phyloP scores from a whole-genome alignment of 2,329 filamentous ascomycete genomes.

The Sporothrix curviconia region DNA sequence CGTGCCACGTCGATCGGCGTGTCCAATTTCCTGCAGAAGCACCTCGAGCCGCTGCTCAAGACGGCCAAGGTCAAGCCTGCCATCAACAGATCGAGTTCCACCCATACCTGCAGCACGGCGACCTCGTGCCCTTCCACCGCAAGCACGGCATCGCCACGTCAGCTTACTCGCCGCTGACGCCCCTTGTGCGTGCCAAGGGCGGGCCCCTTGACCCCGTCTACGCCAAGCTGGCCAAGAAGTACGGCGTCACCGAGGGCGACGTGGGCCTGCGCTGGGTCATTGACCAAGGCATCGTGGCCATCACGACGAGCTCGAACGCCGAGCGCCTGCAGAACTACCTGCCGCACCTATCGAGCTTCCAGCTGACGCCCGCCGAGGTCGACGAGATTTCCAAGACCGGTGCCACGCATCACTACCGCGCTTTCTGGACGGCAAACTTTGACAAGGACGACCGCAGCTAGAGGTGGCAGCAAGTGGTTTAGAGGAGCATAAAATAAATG shows the following conservation, averaged over 20 bases:
- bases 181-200: slow-evolving; percentile 40
- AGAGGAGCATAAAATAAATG: no score
- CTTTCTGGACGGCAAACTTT: slow-evolving; percentile 52
- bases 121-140: slow-evolving; percentile 51
- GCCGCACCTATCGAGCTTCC: slow-evolving; percentile 45
- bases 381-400: slow-evolving; percentile 50
- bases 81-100: slow-evolving; percentile 79
- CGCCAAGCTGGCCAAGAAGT: slow-evolving; percentile 47
- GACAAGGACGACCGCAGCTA: slow-evolving; percentile 40
- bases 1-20: slow-evolving; percentile 67
- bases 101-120: slow-evolving; percentile 62
- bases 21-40: slow-evolving; percentile 60
- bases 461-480: no score
- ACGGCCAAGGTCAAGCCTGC: slow-evolving; percentile 58
- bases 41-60: slow-evolving; percentile 50
- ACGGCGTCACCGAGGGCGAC: slow-evolving; percentile 49
- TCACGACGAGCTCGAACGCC: slow-evolving; percentile 56
- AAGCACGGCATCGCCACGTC: slow-evolving; percentile 50
- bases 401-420: slow-evolving; percentile 53
- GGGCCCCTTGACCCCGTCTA: slow-evolving; percentile 50
- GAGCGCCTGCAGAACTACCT: slow-evolving; percentile 52
- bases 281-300: slow-evolving; percentile 51
- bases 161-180: slow-evolving; percentile 51
- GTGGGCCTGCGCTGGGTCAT: slow-evolving; percentile 54
- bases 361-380: slow-evolving; percentile 54